phyloP scores from a whole-genome alignment of 495 filamentous ascomycete species.

The Penicillium argentinense region DNA sequence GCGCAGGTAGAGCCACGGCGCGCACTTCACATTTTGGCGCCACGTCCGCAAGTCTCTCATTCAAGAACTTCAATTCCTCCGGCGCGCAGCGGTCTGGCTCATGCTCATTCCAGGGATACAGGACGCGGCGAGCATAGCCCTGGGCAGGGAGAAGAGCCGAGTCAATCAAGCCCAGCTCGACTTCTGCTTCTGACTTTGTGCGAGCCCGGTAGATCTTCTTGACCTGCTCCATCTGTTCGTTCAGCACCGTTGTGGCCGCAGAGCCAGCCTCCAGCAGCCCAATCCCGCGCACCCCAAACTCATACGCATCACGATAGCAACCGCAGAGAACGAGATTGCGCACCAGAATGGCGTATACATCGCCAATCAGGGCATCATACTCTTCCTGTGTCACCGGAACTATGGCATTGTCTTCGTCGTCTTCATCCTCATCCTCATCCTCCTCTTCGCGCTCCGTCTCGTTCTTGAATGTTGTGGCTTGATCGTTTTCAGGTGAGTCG shows the following conservation, averaged over 20 bases:
- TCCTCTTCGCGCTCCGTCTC: constrained; percentile 23
- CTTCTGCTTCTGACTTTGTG: constrained; percentile 40
- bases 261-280: constrained; percentile 17
- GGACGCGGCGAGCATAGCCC: constrained; percentile 76
- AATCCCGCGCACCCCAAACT: constrained; percentile 56
- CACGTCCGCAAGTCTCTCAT: constrained; percentile 58
- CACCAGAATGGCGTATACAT: constrained; percentile 46
- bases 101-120: constrained; percentile 91
- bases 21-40: constrained; percentile 71
- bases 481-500: background rate
- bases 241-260: constrained; percentile 11
- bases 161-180: constrained; percentile 34
- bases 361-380: constrained; percentile 40
- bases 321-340: constrained; percentile 63
- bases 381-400: constrained; percentile 40
- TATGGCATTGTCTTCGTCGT: constrained; percentile 34
- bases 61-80: constrained; percentile 66
- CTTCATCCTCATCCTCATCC: constrained; percentile 15
- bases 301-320: constrained; percentile 67
- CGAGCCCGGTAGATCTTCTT: constrained; percentile 24
- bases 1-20: constrained; percentile 67
- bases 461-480: constrained; percentile 7
- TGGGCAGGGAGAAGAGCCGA: constrained; percentile 61
- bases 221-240: constrained; percentile 30
- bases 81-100: constrained; percentile 81